Evolutionary conservation across 371 early-diverging fungal genomes (phyloP), one percentile per base, ranked within the genome.

Genomic region (Mortierella sp.): DNA sequence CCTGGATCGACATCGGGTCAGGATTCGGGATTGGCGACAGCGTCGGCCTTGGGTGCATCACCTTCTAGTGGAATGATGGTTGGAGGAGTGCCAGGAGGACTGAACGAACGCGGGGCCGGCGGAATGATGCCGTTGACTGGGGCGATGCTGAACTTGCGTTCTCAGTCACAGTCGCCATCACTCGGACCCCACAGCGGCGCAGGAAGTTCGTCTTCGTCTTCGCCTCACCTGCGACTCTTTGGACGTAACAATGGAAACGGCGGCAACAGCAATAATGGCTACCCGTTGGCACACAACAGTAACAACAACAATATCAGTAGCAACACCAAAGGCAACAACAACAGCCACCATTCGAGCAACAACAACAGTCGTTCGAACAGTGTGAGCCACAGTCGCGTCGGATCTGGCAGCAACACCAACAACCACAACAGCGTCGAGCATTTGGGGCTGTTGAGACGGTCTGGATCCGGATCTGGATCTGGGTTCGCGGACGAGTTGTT

Each of bases 191-290:
- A 65, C 13, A 66, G 41, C 3, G 64, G 47, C 47, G 71, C 71
- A 13, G 65, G 64, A 40, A 44, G 64, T 1, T 75, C 80, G 19
- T 58, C 68, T 6, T 19, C 71, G 7, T 79, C 79, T 10, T 74
- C 79, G 9, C 70, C 82, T 43, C 82, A 77, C 64, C 16, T 74
- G 29, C 77, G 74, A 11, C 50, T 77, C 40, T 74, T 82, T 72
- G 82, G 82, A 14, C 63, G 45, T 9, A 43, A 31, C 55, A 34
- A 26, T 1, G 45, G 3, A 34, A 58, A n/a, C 24, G 39, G 29
- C 14, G 73, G 67, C 3, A 47, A 64, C 34, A 39, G 67, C 29
- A 76, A 58, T 48, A 41, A 8, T 39, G 34, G 58, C 6, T 9
- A 58, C 19, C 58, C 58, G 8, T 13, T 58, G 19, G 58, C 34